Evolutionary conservation across 2,329 filamentous ascomycete species (phyloP), one percentile per base, ranked within the genome.

Genomic region (Lasiodiplodia sp.): DNA sequence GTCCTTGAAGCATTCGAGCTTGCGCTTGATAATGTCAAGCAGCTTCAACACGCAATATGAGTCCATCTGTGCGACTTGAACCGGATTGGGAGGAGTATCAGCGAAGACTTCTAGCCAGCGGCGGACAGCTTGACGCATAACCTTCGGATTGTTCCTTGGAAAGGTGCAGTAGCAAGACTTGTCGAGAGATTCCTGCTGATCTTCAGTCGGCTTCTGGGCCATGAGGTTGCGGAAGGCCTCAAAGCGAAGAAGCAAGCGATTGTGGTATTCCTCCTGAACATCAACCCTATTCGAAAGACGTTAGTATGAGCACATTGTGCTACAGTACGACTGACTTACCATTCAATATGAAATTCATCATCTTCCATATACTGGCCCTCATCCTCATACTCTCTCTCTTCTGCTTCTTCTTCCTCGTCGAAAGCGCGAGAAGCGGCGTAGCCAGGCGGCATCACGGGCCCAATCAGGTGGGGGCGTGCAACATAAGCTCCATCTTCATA

Each of bases 401-500:
- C 53, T 3, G 38, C 18, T 10, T 23, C 21, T 25, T 60, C 58
- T 8, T 51, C 44, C 16, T 49, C 58, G 4, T 52, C 25, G 12
- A 38, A 57, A 14, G 56, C 38, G 10, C 12, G 47, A 18, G 44
- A 28, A 25, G 34, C 5, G 14, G 23, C 11, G 16, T 37, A 68
- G 8, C 28, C 66, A 47, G 47, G 37, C 7, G 69, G 69, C 3
- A 49, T 49, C 4, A 56, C 47, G 18, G 77, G 69, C 34, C 78
- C 74, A 21, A 77, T 72, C 14, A 84, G 80, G 0, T 87, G 85
- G 37, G 60, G n/a, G 2, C 86, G 83, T 4, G 89, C 91, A 28
- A 91, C 88, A 77, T 93, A 97, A 47, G 92, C 91, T 60, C 93
- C 94, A 72, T 97, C 92, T 18, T 89, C 83, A 77, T 92, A 96